Base-by-base conservation (phyloP, 768 basidiomycete genomes). In the Trichaptum fuscoviolaceum region DNA sequence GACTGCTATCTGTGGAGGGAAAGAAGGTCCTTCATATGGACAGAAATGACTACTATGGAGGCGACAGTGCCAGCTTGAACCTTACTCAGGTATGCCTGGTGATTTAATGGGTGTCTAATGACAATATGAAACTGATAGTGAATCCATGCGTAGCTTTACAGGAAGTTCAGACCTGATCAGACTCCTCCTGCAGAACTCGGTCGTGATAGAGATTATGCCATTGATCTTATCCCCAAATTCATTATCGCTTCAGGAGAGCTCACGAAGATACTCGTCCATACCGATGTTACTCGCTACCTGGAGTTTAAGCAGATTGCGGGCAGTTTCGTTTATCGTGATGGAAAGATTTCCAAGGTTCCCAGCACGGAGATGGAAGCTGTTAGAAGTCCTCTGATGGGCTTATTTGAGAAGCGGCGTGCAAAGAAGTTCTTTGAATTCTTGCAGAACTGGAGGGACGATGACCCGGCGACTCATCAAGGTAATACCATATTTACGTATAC, bases 281-380 rank as follows among this genome's bases (percentile, higher is more conserved):
- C 97, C 70, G 95, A 99, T 75, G 97, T 99, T 68, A 96, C 93
- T 57, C 90, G 95, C 68, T 99, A 99, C 79, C 90, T 99, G 73
- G 97, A 99, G 76, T 99, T 99, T 85, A 99, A 99, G 83, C 96
- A 98, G 81, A 98, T 99, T 78, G 95, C 97, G 0, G 97, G 96
- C 64, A 95, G 93, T 75, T 99, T 91, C 78, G 97, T 99, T 67
- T 98, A 95, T 77, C 90, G 96, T 64, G 96, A 99, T 77, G 95
- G 95, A 63, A 92, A 79, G 80, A 97, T 99, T 79, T 94, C 93
- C 68, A 99, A 99, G 79, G 97, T 99, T 10, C 97, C 97, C 35
- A 91, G 91, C 73, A 98, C 95, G 7, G 96, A 99, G 82, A 89
- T 96, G 83, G 97, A 99, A 81, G 97, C 97, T 9, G 91, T 98